phyloP scores from a whole-genome alignment of 495 filamentous ascomycete genomes.

The Barbatosphaeria neglecta region DNA sequence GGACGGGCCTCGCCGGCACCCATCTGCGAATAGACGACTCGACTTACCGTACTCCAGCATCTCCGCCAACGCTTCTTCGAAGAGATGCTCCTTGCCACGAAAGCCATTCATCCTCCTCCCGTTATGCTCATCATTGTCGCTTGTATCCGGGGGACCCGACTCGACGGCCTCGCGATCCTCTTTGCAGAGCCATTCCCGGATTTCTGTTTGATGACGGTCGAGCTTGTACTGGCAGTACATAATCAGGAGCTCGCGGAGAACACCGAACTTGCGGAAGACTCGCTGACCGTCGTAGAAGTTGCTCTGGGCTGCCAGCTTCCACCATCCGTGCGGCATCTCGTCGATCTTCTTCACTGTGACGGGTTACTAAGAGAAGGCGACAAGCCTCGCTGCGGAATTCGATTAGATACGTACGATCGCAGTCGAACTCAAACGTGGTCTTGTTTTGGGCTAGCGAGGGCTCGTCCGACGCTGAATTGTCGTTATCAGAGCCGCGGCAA shows the following conservation, averaged over 20 bases:
- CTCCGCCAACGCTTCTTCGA: neutral
- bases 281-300: neutral
- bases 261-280: neutral
- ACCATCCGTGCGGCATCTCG: neutral
- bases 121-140: neutral
- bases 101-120: neutral
- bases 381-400: neutral
- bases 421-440: neutral
- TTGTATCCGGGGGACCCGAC: neutral
- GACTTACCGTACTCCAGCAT: neutral
- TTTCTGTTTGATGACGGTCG: neutral
- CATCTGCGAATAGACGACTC: no score
- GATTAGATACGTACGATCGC: neutral
- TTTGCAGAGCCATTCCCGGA: neutral
- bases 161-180: neutral
- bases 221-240: neutral
- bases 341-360: neutral
- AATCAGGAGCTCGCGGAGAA: neutral
- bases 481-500: neutral
- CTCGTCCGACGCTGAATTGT: neutral
- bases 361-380: neutral
- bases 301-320: neutral
- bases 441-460: neutral
- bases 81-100: neutral
- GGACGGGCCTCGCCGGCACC: no score